phyloP scores from a whole-genome alignment of 331 rosid genomes.

The Quercus lobata region DNA sequence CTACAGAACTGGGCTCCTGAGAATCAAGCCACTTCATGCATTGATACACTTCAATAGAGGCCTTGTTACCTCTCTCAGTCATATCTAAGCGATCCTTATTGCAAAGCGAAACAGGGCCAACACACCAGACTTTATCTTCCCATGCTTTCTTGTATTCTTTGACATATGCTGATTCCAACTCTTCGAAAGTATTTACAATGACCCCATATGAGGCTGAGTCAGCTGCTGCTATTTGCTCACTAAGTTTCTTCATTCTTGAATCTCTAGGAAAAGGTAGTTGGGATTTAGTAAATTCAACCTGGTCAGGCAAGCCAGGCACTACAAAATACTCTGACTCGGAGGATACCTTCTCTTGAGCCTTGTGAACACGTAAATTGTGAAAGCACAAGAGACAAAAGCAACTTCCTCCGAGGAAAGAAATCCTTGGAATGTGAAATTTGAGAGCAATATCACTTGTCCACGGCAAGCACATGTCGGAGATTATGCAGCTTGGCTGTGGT shows the following conservation, averaged over 20 bases:
- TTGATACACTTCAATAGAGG: slow-evolving; percentile 16
- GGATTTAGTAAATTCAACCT: slow-evolving; percentile 25
- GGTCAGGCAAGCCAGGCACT: slow-evolving; percentile 37
- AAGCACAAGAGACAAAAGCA: slow-evolving; percentile 31
- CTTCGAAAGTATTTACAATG: slow-evolving; percentile 48
- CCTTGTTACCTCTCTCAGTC: slow-evolving; percentile 30
- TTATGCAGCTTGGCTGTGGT: slow-evolving; percentile 2
- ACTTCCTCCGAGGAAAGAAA: not conserved
- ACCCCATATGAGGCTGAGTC: slow-evolving; percentile 37
- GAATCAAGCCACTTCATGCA: slow-evolving; percentile 26
- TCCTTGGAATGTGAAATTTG: slow-evolving; percentile 1
- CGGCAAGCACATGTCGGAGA: not conserved
- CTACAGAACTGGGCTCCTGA: slow-evolving; percentile 6
- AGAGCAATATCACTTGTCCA: not conserved
- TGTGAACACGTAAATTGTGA: not conserved
- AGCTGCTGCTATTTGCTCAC: slow-evolving; percentile 18
- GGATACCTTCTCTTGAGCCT: slow-evolving; percentile 3
- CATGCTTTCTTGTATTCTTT: slow-evolving; percentile 25
- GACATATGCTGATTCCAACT: slow-evolving; percentile 47
- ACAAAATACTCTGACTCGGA: slow-evolving; percentile 34
- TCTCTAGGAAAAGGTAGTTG: slow-evolving; percentile 5
- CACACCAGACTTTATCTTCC: slow-evolving; percentile 48
- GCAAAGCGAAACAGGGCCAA: slow-evolving; percentile 62
- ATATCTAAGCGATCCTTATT: slow-evolving; percentile 34
- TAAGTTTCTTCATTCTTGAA: not conserved